Base-by-base conservation (phyloP, 2,329 filamentous ascomycete genomes). In the Sclerotinia subarctica region DNA sequence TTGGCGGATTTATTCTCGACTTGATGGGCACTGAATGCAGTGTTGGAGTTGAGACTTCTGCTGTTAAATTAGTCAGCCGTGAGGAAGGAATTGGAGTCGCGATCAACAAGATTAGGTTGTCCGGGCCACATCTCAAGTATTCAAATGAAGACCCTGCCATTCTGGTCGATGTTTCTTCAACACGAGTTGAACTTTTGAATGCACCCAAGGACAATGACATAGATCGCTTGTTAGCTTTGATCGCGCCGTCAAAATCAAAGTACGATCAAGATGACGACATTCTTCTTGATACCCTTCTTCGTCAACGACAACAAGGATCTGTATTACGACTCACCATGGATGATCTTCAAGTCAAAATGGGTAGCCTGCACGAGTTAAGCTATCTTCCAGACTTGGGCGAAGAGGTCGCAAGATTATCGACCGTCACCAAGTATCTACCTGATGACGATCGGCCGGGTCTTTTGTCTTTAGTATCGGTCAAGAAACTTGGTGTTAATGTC, bases 361-460 rank as follows among this genome's bases (percentile, higher is more conserved):
- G 83, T 10, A 87, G 88, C 70, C 79, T 92, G 51, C 81, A 86
- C 15, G 87, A 90, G 72, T 80, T 97, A 21, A 82, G 86, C 13
- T 85, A 86, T 53, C 82, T 99, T 19, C 86, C 89, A 10, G 84
- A 85, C 15, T 84, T 99, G 11, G 89, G 86, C 0, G 89, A 91
- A 71, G 95, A 99, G 74, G 78, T 98, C 60, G 85, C 90, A 7
- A 92, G 91, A 72, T 82, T 99, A 6, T 92, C 93, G 0, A 94
- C 89, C 0, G 93, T 99, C 35, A 87, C 94, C 8, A 98, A 97
- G 77, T 98, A 98, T 77, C 83, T 99, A 2, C 94, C 95, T 0
- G 94, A 99, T 73, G 95, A 99, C 78, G 94, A 99, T 74, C 87
- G 94, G 1, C 95, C 95, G 2, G 95, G 95, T 0, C 82, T 98